Evolutionary conservation across 1,284 basidiomycete species (phyloP), one percentile per base, ranked within the genome.

Genomic region (Naganishia sp.): DNA sequence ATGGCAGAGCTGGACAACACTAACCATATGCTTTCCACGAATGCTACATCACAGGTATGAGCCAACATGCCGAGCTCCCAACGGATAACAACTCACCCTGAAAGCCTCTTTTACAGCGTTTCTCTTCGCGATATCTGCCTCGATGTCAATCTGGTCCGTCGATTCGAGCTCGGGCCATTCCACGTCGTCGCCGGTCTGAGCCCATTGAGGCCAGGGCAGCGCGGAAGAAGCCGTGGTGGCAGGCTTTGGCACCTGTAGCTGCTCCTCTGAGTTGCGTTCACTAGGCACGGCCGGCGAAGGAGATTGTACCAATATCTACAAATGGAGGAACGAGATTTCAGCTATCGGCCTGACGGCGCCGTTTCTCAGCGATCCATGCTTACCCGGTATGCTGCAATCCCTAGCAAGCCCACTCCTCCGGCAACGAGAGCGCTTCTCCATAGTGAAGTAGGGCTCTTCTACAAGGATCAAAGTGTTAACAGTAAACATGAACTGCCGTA

Each of bases 1-100:
- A n/a, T 6, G 23, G n/a, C 15, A 1, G 4, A 21, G 5, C 4
- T 21, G 25, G 11, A 18, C 50, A 61, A 50, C 56, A 75, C 77
- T 65, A 68, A 88, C 89, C 89, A 76, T 92, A 92, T 28, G 89
- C 87, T 66, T 79, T 78, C 90, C 89, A 92, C 57, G 88, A 89
- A 77, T 90, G 85, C 89, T 91, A 69, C 23, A 58, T 1, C 13
- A 39, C 35, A 45, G 13, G 17, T 13, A 41, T 49, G 18, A 49
- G 18, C 10, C 21, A n/a, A 17, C 21, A 21, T 39, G n/a, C 4
- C 41, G n/a, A 41, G 47, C 31, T 42, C 41, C 23, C 23, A 13
- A 46, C 6, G 10, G 11, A n/a, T 23, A 2, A 32, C 42, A 25
- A 77, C 86, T 68, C 71, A 90, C 90, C 81, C 85, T 86, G 82